phyloP scores from a whole-genome alignment of 805 yeast species.

The Ogataea naganishii region DNA sequence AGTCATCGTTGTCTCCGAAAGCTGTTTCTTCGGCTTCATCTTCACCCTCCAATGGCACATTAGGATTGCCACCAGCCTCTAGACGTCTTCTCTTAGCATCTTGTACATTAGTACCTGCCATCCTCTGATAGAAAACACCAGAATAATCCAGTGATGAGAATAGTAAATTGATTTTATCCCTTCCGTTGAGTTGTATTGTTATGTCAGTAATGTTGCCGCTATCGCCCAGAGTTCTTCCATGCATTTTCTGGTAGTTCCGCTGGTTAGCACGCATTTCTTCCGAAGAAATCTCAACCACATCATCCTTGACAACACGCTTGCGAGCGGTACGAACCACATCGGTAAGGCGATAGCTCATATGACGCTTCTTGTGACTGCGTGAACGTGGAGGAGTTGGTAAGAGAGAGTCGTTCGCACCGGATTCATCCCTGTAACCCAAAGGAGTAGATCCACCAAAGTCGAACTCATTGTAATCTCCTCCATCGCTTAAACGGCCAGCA shows the following conservation, averaged over 20 bases:
- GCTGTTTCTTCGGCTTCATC: neutral
- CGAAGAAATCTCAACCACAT: conserved; percentile 32
- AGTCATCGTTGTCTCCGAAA: neutral
- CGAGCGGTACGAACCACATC: conserved; percentile 41
- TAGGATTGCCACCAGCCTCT: neutral
- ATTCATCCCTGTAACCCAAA: conserved; percentile 1
- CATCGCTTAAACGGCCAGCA: conserved; percentile 13
- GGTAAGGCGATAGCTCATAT: conserved; percentile 3
- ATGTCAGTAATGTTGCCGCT: too few species aligned
- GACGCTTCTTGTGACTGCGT: conserved; percentile 1
- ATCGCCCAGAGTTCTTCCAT: too few species aligned
- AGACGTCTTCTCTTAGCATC: conserved; percentile 10
- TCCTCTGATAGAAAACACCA: too few species aligned
- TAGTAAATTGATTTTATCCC: neutral
- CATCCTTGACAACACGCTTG: conserved; percentile 38
- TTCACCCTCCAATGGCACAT: neutral
- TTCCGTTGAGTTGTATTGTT: neutral
- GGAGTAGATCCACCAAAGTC: conserved; percentile 3
- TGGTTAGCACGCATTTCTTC: conserved; percentile 26
- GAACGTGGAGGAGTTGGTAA: conserved; percentile 7
- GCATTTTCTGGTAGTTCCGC: conserved; percentile 14
- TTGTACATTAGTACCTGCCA: neutral
- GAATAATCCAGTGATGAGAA: neutral
- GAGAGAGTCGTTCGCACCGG: conserved; percentile 1
- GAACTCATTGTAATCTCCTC: conserved; percentile 4